Conservation (phyloP, 2,329 filamentous ascomycete genomes). For the Colletotrichum sp. region DNA sequence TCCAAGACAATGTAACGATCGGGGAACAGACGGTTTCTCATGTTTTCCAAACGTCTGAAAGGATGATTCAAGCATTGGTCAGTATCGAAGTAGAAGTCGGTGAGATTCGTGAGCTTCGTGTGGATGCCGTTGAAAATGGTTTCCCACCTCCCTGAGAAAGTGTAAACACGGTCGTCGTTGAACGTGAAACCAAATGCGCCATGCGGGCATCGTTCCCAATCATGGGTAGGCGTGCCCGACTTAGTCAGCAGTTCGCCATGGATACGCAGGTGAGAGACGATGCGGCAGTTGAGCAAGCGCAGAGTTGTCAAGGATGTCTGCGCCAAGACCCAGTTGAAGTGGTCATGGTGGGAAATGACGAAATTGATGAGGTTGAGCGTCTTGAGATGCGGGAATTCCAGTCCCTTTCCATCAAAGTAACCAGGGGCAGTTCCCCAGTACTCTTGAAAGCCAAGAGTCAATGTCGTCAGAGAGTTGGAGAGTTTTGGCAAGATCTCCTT, state of each 20-base stretch:
- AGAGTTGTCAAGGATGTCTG: slow-evolving; percentile 15
- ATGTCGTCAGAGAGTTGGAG: slow-evolving; percentile 20
- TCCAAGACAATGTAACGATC: neutral
- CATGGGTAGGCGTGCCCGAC: neutral
- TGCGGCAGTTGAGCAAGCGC: slow-evolving; percentile 12
- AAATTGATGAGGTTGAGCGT: slow-evolving; percentile 18
- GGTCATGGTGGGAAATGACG: slow-evolving; percentile 23
- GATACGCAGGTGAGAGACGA: slow-evolving; percentile 13
- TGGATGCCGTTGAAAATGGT: slow-evolving; percentile 25
- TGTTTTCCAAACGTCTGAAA: neutral
- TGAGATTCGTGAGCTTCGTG: slow-evolving; percentile 9
- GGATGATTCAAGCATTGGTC: neutral
- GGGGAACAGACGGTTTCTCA: neutral
- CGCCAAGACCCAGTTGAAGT: slow-evolving; percentile 28
- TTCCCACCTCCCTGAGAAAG: slow-evolving; percentile 23
- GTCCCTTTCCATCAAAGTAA: slow-evolving; percentile 23
- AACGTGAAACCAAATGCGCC: neutral
- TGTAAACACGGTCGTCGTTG: neutral
- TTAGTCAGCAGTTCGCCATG: rapidly evolving
- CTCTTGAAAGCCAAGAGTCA: slow-evolving; percentile 23
- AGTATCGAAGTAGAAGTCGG: slow-evolving; percentile 19
- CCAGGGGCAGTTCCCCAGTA: slow-evolving; percentile 25
- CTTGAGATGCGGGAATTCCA: slow-evolving; percentile 24
- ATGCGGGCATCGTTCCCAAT: slow-evolving; percentile 14
- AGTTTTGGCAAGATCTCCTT: slow-evolving; percentile 12